A percentile compares a stretch with the other conserved stretches of the same genome.
Evolutionary conservation across 2,329 filamentous ascomycete species (phyloP).

Genomic region (Talaromyces sp.): DNA sequence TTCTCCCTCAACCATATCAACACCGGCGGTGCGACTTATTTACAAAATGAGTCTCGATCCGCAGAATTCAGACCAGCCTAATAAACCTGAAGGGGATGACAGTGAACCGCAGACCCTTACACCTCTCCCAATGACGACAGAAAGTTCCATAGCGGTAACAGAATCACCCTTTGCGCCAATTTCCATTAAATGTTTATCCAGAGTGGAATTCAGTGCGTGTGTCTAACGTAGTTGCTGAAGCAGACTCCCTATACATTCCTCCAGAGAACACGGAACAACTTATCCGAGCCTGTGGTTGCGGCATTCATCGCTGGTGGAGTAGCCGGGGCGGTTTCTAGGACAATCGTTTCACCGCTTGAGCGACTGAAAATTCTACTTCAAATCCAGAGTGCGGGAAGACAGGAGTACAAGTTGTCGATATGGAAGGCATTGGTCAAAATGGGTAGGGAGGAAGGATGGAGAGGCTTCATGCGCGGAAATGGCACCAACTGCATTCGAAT

Average conservation of each 20-base stretch:
- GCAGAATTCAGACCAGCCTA: slow-evolving; percentile 16
- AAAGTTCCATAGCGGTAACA: slow-evolving; percentile 5
- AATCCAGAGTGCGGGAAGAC: slow-evolving; percentile 81
- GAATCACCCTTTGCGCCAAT: not conserved
- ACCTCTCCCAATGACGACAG: slow-evolving; percentile 1
- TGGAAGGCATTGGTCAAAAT: slow-evolving; percentile 86
- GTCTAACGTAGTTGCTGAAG: slow-evolving; percentile 2
- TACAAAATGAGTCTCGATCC: slow-evolving; percentile 30
- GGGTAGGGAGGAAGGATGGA: slow-evolving; percentile 95
- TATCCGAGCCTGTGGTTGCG: slow-evolving; percentile 80
- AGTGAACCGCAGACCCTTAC: slow-evolving; percentile 15
- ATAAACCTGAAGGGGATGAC: slow-evolving; percentile 15
- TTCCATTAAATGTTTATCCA: not conserved
- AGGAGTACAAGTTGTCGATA: slow-evolving; percentile 90
- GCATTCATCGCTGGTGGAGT: slow-evolving; percentile 93
- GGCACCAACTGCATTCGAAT: slow-evolving; percentile 98
- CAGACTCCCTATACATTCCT: slow-evolving; percentile 15
- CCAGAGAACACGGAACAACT: slow-evolving; percentile 22
- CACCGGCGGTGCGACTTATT: not conserved
- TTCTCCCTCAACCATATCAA: not conserved
- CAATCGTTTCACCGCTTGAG: slow-evolving; percentile 92
- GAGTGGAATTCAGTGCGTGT: not conserved
- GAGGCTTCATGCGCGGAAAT: slow-evolving; percentile 95
- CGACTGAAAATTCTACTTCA: slow-evolving; percentile 97
- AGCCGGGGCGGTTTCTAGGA: slow-evolving; percentile 93